Evolutionary conservation across 495 filamentous ascomycete genomes (phyloP).

Genomic region (Extremus antarcticus): DNA sequence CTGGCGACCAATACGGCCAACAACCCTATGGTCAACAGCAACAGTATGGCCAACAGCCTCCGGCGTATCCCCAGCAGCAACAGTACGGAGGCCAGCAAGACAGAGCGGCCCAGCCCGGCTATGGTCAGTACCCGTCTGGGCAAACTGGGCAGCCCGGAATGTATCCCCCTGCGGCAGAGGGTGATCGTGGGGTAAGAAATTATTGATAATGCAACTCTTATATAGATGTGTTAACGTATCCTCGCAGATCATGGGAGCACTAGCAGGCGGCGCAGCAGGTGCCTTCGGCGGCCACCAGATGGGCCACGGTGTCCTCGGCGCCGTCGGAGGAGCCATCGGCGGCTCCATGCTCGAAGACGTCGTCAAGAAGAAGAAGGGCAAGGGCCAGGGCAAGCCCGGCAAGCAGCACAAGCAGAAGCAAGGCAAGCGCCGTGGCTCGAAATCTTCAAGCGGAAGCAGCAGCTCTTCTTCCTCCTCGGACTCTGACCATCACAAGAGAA

Average conservation of each 20-base stretch:
- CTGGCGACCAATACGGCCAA: background rate
- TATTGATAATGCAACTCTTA: conserved; percentile 14
- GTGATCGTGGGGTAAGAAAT: conserved; percentile 4
- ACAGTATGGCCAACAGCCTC: background rate
- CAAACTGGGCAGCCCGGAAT: background rate
- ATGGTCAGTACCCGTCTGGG: background rate
- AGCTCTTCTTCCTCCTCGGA: conserved; percentile 10
- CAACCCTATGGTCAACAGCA: background rate
- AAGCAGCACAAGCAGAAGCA: conserved; percentile 11
- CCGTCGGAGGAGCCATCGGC: conserved; percentile 26
- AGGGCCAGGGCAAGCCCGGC: conserved; percentile 2
- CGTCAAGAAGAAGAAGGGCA: conserved; percentile 16
- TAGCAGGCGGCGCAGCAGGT: conserved; percentile 30
- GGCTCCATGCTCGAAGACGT: conserved; percentile 32
- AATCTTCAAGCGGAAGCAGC: background rate
- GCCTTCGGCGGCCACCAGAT: conserved; percentile 29
- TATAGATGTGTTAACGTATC: background rate
- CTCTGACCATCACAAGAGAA: conserved; percentile 6
- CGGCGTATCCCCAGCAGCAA: background rate
- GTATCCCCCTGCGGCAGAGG: background rate
- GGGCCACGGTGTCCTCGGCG: conserved; percentile 29
- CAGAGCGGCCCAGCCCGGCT: background rate
- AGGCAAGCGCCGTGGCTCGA: conserved; percentile 1
- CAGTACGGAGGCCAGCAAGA: background rate
- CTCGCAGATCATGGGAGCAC: conserved; percentile 23